Evolutionary conservation across 768 basidiomycete genomes (phyloP).

Genomic region (Leccinum arenicola): DNA sequence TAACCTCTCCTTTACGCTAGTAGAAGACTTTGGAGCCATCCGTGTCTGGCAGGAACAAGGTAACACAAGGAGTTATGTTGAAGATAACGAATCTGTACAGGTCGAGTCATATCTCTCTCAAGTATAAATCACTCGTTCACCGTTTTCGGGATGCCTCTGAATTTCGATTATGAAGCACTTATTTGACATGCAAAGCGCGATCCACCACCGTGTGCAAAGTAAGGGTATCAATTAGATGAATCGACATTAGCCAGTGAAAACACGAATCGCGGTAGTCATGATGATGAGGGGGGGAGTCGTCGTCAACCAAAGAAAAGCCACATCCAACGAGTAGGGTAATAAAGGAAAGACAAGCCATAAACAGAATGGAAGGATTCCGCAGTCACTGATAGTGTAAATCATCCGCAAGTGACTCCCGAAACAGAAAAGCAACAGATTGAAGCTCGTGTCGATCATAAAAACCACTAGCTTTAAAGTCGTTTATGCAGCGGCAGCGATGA

Average conservation of each 20-base stretch:
- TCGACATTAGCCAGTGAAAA: conserved; percentile 67
- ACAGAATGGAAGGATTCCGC: conserved; percentile 34
- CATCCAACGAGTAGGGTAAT: conserved; percentile 57
- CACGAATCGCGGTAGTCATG: conserved; percentile 62
- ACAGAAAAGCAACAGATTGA: conserved; percentile 32
- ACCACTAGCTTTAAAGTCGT: conserved; percentile 16
- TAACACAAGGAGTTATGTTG: neutral
- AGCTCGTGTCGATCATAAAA: conserved; percentile 47
- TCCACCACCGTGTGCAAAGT: conserved; percentile 31
- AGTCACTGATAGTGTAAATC: conserved; percentile 36
- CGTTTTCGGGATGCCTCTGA: conserved; percentile 11
- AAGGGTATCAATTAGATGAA: conserved; percentile 59
- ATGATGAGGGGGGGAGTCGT: conserved; percentile 54
- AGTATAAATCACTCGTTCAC: neutral
- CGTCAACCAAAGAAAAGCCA: conserved; percentile 51
- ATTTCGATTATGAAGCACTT: conserved; percentile 32
- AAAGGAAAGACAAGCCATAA: conserved; percentile 33
- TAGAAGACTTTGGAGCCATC: conserved; percentile 66
- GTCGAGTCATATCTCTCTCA: conserved; percentile 24
- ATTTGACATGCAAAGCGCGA: conserved; percentile 32
- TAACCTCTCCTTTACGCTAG: conserved; percentile 59
- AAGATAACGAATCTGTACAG: neutral
- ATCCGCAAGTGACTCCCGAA: conserved; percentile 39
- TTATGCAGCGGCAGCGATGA: conserved; percentile 82
- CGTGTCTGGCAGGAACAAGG: neutral